phyloP scores from a whole-genome alignment of 1,139 yeast species.

The Suhomyces kunorum region DNA sequence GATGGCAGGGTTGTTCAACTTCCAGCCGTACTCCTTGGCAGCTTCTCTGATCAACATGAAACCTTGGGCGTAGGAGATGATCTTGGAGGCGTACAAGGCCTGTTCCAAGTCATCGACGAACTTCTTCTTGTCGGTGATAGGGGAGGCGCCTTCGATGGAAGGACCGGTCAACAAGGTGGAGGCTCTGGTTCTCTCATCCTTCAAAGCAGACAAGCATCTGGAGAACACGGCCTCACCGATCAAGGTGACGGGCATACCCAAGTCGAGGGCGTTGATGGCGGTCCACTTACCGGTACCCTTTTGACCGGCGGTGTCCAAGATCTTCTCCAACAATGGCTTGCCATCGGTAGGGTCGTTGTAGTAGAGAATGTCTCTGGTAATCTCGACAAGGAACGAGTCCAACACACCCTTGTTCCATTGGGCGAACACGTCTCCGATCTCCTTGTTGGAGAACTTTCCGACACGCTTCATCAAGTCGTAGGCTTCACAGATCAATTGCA shows the following conservation, averaged over 20 bases:
- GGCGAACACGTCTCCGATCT: constrained; percentile 89
- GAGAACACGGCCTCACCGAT: constrained; percentile 99
- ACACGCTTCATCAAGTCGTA: constrained; percentile 94
- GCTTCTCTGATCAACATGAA: constrained; percentile 99
- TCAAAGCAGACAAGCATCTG: constrained; percentile 92
- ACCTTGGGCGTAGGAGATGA: constrained; percentile 98
- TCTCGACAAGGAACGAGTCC: constrained; percentile 96
- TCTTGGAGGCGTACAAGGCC: constrained; percentile 98
- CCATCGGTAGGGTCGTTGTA: constrained; percentile 86
- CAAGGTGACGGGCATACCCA: constrained; percentile 97
- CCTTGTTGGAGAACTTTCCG: constrained; percentile 87
- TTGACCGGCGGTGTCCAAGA: constrained; percentile 96
- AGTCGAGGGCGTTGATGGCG: constrained; percentile 94
- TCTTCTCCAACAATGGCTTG: constrained; percentile 92
- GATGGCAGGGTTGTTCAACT: constrained; percentile 95
- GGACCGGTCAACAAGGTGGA: constrained; percentile 81
- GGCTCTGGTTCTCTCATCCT: constrained; percentile 87
- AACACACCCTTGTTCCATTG: constrained; percentile 97
- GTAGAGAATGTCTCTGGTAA: constrained; percentile 91
- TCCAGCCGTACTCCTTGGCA: constrained; percentile 95
- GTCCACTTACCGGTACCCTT: constrained; percentile 99
- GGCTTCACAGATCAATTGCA: constrained; percentile 98
- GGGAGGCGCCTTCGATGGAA: constrained; percentile 48
- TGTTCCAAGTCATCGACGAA: constrained; percentile 95
- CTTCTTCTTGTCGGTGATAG: constrained; percentile 70